phyloP scores from a whole-genome alignment of 345 rosid genomes.

The Turritis glabra region DNA sequence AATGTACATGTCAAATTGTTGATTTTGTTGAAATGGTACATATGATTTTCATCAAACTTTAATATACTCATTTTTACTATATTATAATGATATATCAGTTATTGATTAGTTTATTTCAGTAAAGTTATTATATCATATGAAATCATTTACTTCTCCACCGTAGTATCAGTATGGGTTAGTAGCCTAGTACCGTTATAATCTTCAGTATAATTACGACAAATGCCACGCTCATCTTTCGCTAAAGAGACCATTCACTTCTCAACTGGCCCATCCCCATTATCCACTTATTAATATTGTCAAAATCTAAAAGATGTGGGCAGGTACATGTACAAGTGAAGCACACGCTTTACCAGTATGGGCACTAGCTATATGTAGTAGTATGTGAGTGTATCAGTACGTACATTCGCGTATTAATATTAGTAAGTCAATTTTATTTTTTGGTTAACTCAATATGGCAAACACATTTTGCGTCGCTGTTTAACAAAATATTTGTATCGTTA shows the following conservation, averaged over 20 bases:
- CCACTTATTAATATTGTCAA: not conserved
- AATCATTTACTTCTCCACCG: not conserved
- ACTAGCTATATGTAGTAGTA: not conserved
- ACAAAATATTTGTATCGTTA: too few species aligned
- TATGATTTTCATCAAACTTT: too few species aligned
- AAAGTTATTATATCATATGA: not conserved
- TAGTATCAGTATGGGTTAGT: not conserved
- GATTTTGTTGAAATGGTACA: too few species aligned
- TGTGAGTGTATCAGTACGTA: not conserved
- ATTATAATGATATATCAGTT: too few species aligned
- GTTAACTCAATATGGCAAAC: not conserved
- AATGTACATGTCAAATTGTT: too few species aligned
- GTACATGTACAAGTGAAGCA: slow-evolving; percentile 9
- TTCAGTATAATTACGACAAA: not conserved
- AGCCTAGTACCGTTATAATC: not conserved
- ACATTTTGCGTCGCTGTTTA: not conserved
- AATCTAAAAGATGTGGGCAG: not conserved
- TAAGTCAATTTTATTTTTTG: not conserved
- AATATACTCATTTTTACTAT: too few species aligned
- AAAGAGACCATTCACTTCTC: not conserved
- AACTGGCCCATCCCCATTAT: not conserved
- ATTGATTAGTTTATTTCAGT: not conserved
- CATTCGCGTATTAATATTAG: not conserved
- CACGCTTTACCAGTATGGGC: slow-evolving; percentile 14
- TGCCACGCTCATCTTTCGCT: not conserved